phyloP scores from a whole-genome alignment of 768 basidiomycete species.

The Phaeotremella fagi region DNA sequence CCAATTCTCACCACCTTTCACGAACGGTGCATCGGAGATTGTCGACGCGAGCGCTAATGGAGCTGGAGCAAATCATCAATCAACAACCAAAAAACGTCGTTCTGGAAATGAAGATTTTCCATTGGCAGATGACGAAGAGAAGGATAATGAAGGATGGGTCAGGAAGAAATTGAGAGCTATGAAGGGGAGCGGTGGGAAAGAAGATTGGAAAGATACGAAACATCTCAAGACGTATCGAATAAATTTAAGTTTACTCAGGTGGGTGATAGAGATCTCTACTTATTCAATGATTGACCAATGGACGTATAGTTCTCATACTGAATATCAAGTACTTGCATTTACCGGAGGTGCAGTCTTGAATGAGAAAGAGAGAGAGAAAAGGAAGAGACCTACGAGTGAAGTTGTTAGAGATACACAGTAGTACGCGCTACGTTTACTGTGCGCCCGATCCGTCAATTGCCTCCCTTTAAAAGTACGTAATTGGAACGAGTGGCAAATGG shows the following conservation, averaged over 20 bases:
- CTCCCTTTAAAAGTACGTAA: too few relatives aligned
- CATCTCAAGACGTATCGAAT: slow-evolving; percentile 53
- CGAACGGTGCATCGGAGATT: slow-evolving; percentile 28
- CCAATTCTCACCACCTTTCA: slow-evolving; percentile 29
- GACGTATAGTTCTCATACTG: slow-evolving; percentile 54
- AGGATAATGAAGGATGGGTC: slow-evolving; percentile 32
- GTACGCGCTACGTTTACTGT: too few relatives aligned
- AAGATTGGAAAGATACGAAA: slow-evolving; percentile 9
- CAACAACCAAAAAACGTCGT: slow-evolving; percentile 29
- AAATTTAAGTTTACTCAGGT: slow-evolving; percentile 52
- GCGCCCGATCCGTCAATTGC: too few relatives aligned
- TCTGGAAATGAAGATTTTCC: slow-evolving; percentile 34
- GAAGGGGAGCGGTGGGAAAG: neutral
- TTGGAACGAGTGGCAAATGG: too few relatives aligned
- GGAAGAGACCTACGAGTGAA: too few relatives aligned
- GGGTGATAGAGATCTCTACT: slow-evolving; percentile 34
- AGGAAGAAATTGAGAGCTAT: slow-evolving; percentile 22
- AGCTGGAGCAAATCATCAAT: neutral
- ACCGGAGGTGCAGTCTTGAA: slow-evolving; percentile 64
- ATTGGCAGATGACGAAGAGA: slow-evolving; percentile 26
- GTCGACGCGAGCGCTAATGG: slow-evolving; percentile 4
- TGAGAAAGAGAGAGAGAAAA: slow-evolving; percentile 53
- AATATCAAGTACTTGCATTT: slow-evolving; percentile 81
- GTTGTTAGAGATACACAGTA: too few relatives aligned
- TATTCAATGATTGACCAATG: too few relatives aligned